These are phyloP conservation scores for Trichophyton benhamiae DNA, from an alignment of 2,329 filamentous ascomycete genomes.

Conservation along the genomic window DNA sequence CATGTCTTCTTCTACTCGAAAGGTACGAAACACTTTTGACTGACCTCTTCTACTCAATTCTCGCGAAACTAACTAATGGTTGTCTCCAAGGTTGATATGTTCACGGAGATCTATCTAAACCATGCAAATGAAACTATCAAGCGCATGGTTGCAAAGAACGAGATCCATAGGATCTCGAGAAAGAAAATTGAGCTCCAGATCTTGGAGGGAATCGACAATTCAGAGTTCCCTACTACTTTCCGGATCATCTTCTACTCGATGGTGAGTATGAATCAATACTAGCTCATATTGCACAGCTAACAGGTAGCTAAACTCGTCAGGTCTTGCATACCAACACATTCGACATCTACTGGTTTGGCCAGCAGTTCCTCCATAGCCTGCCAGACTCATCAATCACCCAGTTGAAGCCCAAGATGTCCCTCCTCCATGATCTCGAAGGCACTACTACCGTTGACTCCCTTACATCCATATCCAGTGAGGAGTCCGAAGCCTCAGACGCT, in stretches of 20 bases:
- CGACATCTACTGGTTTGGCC: slow-evolving; percentile 17
- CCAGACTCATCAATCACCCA: slow-evolving; percentile 12
- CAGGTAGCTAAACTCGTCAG: slow-evolving; percentile 8
- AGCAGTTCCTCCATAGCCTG: slow-evolving; percentile 12
- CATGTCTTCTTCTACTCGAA: background rate
- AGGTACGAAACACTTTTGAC: background rate
- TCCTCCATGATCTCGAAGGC: background rate
- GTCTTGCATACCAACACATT: slow-evolving; percentile 18
- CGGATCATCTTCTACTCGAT: slow-evolving; percentile 18
- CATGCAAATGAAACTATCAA: slow-evolving; percentile 16
- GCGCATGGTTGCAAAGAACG: slow-evolving; percentile 9
- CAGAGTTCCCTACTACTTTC: slow-evolving; percentile 13
- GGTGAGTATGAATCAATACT: slow-evolving; percentile 10
- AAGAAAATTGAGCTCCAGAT: slow-evolving; percentile 17
- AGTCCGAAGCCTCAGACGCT: background rate
- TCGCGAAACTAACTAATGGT: background rate
- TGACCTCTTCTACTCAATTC: background rate
- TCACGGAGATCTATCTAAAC: slow-evolving; percentile 16
- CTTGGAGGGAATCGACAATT: slow-evolving; percentile 15
- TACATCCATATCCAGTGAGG: background rate
- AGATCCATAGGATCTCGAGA: slow-evolving; percentile 14
- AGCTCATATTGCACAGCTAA: background rate
- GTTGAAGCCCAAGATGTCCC: slow-evolving; percentile 12
- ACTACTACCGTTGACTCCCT: background rate
- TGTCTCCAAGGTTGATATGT: slow-evolving; percentile 4